A percentile compares a stretch with the other conserved stretches of the same genome.
phyloP scores from a whole-genome alignment of 164 flowering plant genomes.

The Malania oleifera region DNA sequence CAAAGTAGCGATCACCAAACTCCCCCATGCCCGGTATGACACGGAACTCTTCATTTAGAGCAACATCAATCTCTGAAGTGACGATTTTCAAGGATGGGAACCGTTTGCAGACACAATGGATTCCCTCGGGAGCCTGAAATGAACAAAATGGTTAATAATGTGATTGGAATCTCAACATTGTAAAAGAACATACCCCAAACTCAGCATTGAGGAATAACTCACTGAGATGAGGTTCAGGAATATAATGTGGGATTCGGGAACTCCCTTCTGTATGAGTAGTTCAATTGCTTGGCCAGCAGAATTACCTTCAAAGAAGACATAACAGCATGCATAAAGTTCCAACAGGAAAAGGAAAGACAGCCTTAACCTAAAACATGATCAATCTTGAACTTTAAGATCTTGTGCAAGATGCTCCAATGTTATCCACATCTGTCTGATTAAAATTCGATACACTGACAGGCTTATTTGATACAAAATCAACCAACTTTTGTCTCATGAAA shows the following conservation, averaged over 20 bases:
- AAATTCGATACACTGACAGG: too few relatives aligned
- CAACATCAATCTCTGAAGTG: slow-evolving; percentile 81
- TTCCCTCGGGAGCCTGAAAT: slow-evolving; percentile 87
- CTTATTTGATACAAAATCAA: too few relatives aligned
- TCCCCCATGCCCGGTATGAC: slow-evolving; percentile 97
- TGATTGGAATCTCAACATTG: too few relatives aligned
- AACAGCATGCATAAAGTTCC: neutral
- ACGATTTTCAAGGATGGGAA: slow-evolving; percentile 83
- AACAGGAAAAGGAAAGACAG: too few relatives aligned
- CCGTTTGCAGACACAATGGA: slow-evolving; percentile 82
- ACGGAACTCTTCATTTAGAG: slow-evolving; percentile 75
- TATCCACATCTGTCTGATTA: too few relatives aligned
- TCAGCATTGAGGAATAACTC: slow-evolving; percentile 20
- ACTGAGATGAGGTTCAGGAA: slow-evolving; percentile 91
- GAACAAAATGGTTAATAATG: neutral
- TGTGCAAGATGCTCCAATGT: too few relatives aligned
- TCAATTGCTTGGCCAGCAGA: slow-evolving; percentile 92
- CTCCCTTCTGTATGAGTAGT: slow-evolving; percentile 86
- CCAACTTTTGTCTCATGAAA: too few relatives aligned
- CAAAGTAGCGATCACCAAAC: slow-evolving; percentile 96
- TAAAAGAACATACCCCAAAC: too few relatives aligned
- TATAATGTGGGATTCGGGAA: slow-evolving; percentile 81
- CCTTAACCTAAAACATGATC: too few relatives aligned
- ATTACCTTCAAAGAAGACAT: slow-evolving; percentile 46
- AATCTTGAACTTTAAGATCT: too few relatives aligned